Percentiles rank a stretch among this genome's conserved stretches.
Evolutionary conservation across 139 green algal genomes (phyloP).

Genomic region (Closterium sp.): DNA sequence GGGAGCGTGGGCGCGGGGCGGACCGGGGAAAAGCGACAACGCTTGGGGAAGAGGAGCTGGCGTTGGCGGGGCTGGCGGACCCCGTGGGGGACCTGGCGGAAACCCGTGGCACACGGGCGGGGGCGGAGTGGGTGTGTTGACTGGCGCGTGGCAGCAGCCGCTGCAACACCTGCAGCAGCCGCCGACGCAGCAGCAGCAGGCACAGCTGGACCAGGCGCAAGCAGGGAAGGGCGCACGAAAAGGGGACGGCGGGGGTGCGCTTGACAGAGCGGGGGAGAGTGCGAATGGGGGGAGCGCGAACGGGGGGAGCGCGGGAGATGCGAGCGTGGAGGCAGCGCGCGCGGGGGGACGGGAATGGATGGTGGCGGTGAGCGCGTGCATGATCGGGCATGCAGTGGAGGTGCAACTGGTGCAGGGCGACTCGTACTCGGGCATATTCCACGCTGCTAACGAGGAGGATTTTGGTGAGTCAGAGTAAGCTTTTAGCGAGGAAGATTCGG

Average conservation of each 20-base stretch:
- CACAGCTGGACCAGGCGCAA: neutral
- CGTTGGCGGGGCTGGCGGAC: neutral
- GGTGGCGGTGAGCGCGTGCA: constrained; percentile 13
- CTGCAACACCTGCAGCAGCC: neutral
- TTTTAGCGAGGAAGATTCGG: too few species aligned
- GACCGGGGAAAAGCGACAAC: neutral
- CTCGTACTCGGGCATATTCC: constrained; percentile 28
- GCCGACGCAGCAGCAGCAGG: too few species aligned
- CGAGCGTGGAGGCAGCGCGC: too few species aligned
- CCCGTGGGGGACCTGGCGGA: neutral
- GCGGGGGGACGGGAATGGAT: neutral
- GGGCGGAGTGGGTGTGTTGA: neutral
- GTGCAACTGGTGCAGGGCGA: neutral
- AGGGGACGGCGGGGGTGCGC: too few species aligned
- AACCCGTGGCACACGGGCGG: neutral
- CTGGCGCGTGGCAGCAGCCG: neutral
- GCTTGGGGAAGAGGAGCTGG: neutral
- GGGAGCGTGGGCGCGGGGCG: neutral
- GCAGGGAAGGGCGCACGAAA: neutral
- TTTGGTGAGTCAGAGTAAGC: constrained; percentile 9
- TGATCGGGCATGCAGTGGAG: constrained; percentile 26
- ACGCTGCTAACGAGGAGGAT: constrained; percentile 21
- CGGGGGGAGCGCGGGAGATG: neutral
- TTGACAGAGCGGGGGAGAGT: neutral
- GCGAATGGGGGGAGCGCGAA: neutral